phyloP scores from a whole-genome alignment of 371 early-diverging fungal genomes.

The Mucor piriformis region DNA sequence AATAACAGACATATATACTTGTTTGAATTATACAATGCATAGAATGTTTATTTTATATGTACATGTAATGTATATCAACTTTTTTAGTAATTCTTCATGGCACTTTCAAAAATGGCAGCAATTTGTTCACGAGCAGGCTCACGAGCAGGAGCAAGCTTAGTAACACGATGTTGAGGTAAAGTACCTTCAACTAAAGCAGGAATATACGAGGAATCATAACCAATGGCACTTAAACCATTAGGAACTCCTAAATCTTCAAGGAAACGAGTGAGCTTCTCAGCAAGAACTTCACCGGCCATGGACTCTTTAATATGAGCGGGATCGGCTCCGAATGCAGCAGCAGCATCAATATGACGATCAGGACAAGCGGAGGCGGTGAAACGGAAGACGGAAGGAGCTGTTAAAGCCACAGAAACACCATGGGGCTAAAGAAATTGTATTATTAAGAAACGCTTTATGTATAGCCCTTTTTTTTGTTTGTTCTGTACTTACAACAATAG shows the following conservation, averaged over 20 bases:
- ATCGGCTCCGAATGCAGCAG: constrained; percentile 80
- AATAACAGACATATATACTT: too few species aligned
- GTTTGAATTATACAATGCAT: too few species aligned
- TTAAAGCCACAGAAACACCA: constrained; percentile 89
- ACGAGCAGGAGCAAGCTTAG: constrained; percentile 82
- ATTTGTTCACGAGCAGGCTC: constrained; percentile 72
- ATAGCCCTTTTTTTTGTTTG: background rate
- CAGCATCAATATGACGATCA: constrained; percentile 86
- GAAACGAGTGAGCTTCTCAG: constrained; percentile 80
- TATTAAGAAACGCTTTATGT: background rate
- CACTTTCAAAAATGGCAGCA: constrained; percentile 68
- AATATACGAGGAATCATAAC: constrained; percentile 73
- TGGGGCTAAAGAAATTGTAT: constrained; percentile 36
- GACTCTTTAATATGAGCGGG: constrained; percentile 63
- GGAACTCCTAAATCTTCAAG: constrained; percentile 79
- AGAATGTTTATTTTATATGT: too few species aligned
- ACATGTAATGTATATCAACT: too few species aligned
- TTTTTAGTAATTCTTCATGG: constrained; percentile 66
- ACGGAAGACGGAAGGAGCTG: constrained; percentile 87
- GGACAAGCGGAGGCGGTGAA: constrained; percentile 82
- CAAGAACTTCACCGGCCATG: constrained; percentile 79
- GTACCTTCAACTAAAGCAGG: constrained; percentile 82
- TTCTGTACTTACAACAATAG: constrained; percentile 60
- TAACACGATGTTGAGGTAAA: constrained; percentile 92
- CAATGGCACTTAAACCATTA: constrained; percentile 66